phyloP scores from a whole-genome alignment of 345 rosid genomes.

The Populus nigra region DNA sequence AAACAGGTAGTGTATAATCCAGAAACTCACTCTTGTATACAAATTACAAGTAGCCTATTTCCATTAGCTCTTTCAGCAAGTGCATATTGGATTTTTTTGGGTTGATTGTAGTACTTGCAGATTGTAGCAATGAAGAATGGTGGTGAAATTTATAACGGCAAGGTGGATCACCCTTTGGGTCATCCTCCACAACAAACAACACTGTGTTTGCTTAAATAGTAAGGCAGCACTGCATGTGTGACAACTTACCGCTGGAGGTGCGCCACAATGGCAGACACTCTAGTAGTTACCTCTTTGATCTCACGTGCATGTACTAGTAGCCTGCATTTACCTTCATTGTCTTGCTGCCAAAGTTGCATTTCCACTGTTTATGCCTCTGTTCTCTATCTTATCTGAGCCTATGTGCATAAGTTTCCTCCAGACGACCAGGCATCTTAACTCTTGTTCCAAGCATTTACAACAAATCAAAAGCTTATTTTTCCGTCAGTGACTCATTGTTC shows the following conservation, averaged over 20 bases:
- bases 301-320: neutral
- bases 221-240: neutral
- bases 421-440: neutral
- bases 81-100: neutral
- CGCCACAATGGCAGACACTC: neutral
- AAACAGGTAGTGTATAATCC: slow-evolving; percentile 28
- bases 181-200: slow-evolving; percentile 5
- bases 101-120: slow-evolving; percentile 11
- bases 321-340: too few species aligned
- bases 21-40: too few species aligned
- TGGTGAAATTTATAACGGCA: neutral
- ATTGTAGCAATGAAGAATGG: slow-evolving; percentile 13
- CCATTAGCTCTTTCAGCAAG: neutral
- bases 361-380: neutral
- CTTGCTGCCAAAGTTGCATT: neutral
- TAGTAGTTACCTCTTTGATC: neutral
- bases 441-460: neutral
- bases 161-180: neutral
- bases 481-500: neutral
- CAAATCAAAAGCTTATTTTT: neutral
- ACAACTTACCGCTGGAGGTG: neutral
- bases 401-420: neutral
- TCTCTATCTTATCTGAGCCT: neutral
- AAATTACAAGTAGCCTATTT: neutral
- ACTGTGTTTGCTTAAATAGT: slow-evolving; percentile 13